A percentile compares a stretch with the other conserved stretches of the same genome.
Conservation (phyloP, 2,329 filamentous ascomycete genomes). For the Nannizziopsis barbatae region DNA sequence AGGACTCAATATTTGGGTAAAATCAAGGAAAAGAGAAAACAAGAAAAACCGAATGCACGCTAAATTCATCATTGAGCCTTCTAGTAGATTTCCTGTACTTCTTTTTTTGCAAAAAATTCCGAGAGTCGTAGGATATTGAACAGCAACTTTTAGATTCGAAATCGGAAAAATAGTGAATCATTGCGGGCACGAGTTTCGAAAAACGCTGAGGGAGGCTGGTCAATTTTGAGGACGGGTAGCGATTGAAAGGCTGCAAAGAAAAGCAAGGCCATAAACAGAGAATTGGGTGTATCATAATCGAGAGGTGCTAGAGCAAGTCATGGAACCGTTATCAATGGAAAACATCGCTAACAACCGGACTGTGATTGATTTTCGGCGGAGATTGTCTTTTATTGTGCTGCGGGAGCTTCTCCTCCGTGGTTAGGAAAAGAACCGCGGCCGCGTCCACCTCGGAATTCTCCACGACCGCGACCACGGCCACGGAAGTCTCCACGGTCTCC, state of each 20-base stretch:
- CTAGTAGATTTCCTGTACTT: slow-evolving; percentile 2
- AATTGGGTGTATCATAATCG: no score
- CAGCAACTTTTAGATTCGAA: neutral
- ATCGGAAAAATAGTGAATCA: neutral
- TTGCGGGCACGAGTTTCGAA: neutral
- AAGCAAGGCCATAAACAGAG: no score
- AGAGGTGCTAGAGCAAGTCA: neutral
- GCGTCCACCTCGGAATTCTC: slow-evolving; percentile 24
- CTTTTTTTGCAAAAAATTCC: slow-evolving; percentile 3
- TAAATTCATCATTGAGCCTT: slow-evolving; percentile 7
- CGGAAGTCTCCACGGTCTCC: slow-evolving; percentile 27
- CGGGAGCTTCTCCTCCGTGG: slow-evolving; percentile 20
- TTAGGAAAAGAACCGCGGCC: slow-evolving; percentile 26
- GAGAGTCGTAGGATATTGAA: neutral
- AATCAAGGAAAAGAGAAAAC: neutral
- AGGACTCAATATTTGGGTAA: neutral
- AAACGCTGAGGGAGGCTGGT: no score
- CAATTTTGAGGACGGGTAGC: no score
- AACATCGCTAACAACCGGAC: neutral
- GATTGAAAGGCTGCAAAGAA: no score
- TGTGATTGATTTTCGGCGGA: neutral
- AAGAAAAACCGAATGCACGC: slow-evolving; percentile 8
- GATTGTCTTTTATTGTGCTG: neutral
- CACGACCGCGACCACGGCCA: slow-evolving; percentile 29
- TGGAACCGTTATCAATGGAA: neutral